These are phyloP conservation scores for Starmerella sp. DNA, from an alignment of 805 yeast species.

Conservation along the genomic window DNA sequence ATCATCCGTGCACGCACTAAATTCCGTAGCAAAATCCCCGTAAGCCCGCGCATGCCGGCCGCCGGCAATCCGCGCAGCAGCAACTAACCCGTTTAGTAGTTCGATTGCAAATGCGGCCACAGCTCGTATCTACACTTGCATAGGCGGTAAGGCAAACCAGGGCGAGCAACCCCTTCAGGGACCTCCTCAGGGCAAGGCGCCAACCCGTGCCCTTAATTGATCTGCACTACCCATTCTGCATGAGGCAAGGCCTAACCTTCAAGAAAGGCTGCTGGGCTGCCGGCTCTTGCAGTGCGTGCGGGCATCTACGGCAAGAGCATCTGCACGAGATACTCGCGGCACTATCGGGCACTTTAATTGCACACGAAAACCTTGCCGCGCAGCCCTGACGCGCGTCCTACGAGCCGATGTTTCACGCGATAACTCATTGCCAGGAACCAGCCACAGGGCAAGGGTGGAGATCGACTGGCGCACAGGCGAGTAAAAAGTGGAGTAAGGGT, in stretches of 20 bases:
- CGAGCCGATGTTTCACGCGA: too few species aligned
- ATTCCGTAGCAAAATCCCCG: too few species aligned
- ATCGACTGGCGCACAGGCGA: conserved; percentile 2
- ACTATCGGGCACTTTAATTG: too few species aligned
- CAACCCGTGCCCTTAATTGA: conserved; percentile 1
- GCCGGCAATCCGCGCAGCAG: background rate
- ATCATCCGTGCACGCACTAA: too few species aligned
- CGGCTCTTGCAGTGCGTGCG: background rate
- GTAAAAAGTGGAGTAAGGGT: conserved; percentile 2
- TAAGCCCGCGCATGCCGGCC: background rate
- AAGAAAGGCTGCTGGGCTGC: background rate
- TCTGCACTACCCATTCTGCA: background rate
- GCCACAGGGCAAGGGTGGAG: conserved; percentile 4
- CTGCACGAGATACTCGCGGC: too few species aligned
- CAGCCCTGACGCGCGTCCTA: too few species aligned
- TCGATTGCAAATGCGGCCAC: background rate
- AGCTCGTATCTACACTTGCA: background rate
- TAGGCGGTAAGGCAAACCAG: background rate
- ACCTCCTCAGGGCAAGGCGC: background rate
- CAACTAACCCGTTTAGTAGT: background rate
- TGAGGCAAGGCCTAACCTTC: background rate
- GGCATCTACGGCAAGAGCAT: too few species aligned
- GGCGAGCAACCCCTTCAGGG: conserved; percentile 4
- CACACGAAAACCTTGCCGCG: too few species aligned
- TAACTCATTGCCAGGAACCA: background rate